Conservation (phyloP, 306 rosid genomes). For the Lablab purpureus region DNA sequence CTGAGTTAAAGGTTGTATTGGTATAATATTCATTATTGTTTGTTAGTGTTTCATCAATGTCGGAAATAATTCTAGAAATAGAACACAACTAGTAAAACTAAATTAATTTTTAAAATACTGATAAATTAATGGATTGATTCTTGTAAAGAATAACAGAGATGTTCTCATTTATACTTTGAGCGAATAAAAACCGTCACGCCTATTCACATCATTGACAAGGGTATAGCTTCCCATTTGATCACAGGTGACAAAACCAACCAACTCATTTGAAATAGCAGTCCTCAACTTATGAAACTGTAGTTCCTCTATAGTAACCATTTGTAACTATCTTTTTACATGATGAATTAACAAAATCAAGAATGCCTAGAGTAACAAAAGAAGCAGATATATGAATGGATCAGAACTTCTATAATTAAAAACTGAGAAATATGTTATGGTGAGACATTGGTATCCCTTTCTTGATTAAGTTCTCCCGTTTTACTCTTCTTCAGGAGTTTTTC, state of each 20-base stretch:
- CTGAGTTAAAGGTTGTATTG: too few species aligned
- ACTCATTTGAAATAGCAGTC: neutral
- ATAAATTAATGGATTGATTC: too few species aligned
- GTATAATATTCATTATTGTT: too few species aligned
- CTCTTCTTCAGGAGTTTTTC: slow-evolving; percentile 64
- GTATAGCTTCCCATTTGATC: neutral
- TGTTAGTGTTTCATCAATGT: too few species aligned
- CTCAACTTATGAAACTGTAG: neutral
- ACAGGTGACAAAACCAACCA: neutral
- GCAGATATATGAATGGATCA: neutral
- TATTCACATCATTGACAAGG: too few species aligned
- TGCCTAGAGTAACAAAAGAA: neutral
- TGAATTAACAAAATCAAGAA: slow-evolving; percentile 29
- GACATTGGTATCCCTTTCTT: slow-evolving; percentile 43
- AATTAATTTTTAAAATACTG: too few species aligned
- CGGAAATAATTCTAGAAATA: too few species aligned
- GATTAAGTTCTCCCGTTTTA: slow-evolving; percentile 44
- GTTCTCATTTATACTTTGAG: too few species aligned
- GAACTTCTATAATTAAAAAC: neutral
- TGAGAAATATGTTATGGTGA: slow-evolving; percentile 42
- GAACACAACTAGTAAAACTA: too few species aligned
- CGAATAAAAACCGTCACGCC: too few species aligned
- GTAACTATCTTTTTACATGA: slow-evolving; percentile 29
- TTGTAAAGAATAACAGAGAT: too few species aligned
- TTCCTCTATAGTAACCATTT: neutral